Conservation (phyloP, 2,329 filamentous ascomycete genomes). For the Coniochaeta sp. region DNA sequence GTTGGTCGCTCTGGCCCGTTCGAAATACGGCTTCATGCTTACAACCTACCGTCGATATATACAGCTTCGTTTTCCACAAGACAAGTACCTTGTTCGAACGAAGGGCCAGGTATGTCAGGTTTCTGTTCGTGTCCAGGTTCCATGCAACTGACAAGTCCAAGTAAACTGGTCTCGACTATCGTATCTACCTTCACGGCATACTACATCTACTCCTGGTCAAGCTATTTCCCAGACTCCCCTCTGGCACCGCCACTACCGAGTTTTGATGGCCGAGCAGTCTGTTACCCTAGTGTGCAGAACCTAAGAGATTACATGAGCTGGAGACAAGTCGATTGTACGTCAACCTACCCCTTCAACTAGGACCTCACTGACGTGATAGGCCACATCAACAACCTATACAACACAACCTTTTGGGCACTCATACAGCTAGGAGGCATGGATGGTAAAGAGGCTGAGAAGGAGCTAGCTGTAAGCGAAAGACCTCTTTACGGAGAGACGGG, state of each 20-base stretch:
- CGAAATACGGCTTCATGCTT: background rate
- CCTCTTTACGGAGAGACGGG: background rate
- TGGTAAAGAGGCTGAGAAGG: conserved; percentile 71
- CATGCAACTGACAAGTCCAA: conserved; percentile 24
- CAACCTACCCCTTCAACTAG: background rate
- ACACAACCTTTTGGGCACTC: conserved; percentile 91
- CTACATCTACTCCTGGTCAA: conserved; percentile 75
- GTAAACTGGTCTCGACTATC: conserved; percentile 85
- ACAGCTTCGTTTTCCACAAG: conserved; percentile 83
- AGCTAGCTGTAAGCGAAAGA: conserved; percentile 54
- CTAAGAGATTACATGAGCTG: conserved; percentile 93
- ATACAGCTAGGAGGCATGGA: conserved; percentile 71
- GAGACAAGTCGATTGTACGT: conserved; percentile 90
- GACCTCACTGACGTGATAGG: conserved; percentile 36
- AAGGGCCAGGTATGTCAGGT: conserved; percentile 54
- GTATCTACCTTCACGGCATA: conserved; percentile 91
- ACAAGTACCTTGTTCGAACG: conserved; percentile 77
- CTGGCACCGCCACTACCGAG: conserved; percentile 72
- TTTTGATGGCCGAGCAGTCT: conserved; percentile 87
- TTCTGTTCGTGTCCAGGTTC: background rate
- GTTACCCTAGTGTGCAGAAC: conserved; percentile 77
- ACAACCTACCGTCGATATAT: background rate
- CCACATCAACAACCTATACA: conserved; percentile 98
- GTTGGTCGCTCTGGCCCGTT: conserved; percentile 23
- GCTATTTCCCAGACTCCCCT: conserved; percentile 63